phyloP scores from a whole-genome alignment of 2,329 filamentous ascomycete genomes.

The Fusarium sp. region DNA sequence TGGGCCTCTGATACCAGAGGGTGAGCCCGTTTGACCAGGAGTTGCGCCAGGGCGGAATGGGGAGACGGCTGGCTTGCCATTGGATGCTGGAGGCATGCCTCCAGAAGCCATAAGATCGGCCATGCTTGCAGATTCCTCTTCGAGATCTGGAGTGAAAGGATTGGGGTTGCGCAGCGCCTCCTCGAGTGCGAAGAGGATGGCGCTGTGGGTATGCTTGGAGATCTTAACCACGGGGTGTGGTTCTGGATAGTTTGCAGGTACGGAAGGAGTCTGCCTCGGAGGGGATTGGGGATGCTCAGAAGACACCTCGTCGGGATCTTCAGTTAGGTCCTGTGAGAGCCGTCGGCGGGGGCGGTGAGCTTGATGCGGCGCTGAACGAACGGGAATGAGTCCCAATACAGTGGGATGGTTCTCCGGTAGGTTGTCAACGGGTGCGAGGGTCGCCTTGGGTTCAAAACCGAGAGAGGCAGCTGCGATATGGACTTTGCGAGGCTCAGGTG shows the following conservation, averaged over 20 bases:
- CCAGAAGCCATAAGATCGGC: conserved; percentile 76
- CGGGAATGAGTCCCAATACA: conserved; percentile 43
- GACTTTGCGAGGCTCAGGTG: conserved; percentile 50
- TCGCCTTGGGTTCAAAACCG: conserved; percentile 56
- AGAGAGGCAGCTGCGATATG: conserved; percentile 59
- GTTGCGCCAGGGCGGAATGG: conserved; percentile 57
- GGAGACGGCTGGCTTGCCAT: conserved; percentile 61
- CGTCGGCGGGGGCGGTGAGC: conserved; percentile 44
- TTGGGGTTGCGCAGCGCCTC: conserved; percentile 86
- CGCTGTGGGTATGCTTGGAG: conserved; percentile 85
- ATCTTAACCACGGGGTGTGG: conserved; percentile 68
- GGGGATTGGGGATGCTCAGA: conserved; percentile 44
- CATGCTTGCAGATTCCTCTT: conserved; percentile 93
- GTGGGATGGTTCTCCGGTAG: conserved; percentile 39
- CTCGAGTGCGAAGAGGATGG: conserved; percentile 91
- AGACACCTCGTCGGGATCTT: conserved; percentile 54
- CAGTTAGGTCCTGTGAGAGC: conserved; percentile 60
- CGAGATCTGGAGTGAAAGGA: conserved; percentile 81
- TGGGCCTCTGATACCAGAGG: conserved; percentile 79
- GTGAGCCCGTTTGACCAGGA: conserved; percentile 63
- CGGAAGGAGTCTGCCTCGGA: conserved; percentile 40
- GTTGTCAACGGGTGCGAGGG: conserved; percentile 33
- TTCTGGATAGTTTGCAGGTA: conserved; percentile 47
- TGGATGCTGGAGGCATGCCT: conserved; percentile 62
- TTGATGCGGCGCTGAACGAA: conserved; percentile 53